Percentiles rank a stretch among this genome's conserved stretches.
Conservation (phyloP, 2,329 filamentous ascomycete species). For the Pseudocercospora crystallina region DNA sequence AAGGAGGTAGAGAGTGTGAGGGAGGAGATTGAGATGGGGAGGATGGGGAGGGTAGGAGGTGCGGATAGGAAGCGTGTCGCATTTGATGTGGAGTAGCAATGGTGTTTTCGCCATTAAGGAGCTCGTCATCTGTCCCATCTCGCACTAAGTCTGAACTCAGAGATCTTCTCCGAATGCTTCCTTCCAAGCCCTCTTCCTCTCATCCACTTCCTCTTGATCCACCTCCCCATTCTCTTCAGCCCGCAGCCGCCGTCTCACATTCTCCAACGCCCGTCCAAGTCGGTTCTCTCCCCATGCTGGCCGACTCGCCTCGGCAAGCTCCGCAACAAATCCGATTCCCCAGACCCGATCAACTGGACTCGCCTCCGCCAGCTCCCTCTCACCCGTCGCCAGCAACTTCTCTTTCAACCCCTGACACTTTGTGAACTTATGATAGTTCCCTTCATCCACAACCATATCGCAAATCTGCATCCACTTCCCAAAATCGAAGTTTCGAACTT, state of each 20-base stretch:
- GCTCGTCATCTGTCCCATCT: too few relatives aligned
- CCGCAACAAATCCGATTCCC: conserved; percentile 62
- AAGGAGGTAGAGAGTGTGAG: too few relatives aligned
- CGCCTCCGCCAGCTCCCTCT: conserved; percentile 59
- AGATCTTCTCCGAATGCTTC: too few relatives aligned
- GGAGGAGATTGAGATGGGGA: too few relatives aligned
- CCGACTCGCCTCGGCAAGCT: conserved; percentile 43
- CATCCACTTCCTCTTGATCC: too few relatives aligned
- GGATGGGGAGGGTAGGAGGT: too few relatives aligned
- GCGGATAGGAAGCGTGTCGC: too few relatives aligned
- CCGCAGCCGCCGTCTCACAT: conserved; percentile 5
- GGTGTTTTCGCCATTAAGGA: too few relatives aligned
- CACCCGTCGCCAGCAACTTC: conserved; percentile 42
- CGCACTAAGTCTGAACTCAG: too few relatives aligned
- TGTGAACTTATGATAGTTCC: conserved; percentile 61
- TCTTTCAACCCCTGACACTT: conserved; percentile 42
- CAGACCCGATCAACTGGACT: conserved; percentile 61
- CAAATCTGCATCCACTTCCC: conserved; percentile 45
- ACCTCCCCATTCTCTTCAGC: neutral
- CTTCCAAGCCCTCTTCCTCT: too few relatives aligned
- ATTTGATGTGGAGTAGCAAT: too few relatives aligned
- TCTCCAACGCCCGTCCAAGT: conserved; percentile 8
- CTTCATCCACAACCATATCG: conserved; percentile 54
- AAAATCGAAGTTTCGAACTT: conserved; percentile 54
- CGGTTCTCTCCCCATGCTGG: conserved; percentile 53